phyloP scores from a whole-genome alignment of 2,329 filamentous ascomycete genomes.

The Colletotrichum viniferum region DNA sequence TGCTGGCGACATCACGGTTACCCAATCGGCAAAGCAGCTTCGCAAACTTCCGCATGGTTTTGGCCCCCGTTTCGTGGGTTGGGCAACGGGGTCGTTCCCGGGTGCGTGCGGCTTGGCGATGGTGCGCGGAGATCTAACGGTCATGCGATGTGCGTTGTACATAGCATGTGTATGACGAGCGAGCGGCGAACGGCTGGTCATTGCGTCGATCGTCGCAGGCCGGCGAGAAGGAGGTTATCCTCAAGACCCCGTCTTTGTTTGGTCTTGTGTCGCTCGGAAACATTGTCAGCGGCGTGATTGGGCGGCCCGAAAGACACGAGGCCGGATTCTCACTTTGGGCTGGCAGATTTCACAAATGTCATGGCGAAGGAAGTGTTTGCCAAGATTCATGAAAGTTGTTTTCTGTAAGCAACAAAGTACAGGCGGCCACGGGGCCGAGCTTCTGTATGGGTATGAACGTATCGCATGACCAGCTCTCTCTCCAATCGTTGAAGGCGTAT shows the following conservation, averaged over 20 bases:
- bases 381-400: neutral
- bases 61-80: neutral
- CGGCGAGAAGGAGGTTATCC: neutral
- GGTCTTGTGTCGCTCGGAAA: neutral
- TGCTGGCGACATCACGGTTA: neutral
- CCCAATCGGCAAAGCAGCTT: neutral
- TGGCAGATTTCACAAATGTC: neutral
- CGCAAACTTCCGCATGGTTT: neutral
- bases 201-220: neutral
- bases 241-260: neutral
- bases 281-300: neutral
- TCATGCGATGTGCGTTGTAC: neutral
- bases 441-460: slow-evolving; percentile 10
- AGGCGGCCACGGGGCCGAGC: neutral
- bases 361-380: neutral
- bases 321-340: neutral
- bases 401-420: neutral
- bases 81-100: neutral
- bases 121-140: neutral
- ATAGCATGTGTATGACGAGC: neutral
- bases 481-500: neutral
- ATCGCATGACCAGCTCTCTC: neutral
- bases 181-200: neutral
- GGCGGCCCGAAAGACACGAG: neutral
- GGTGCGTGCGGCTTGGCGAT: neutral